Evolutionary conservation across 2,329 filamentous ascomycete species (phyloP), one percentile per base, ranked within the genome.

Genomic region (Alternaria consortialis): DNA sequence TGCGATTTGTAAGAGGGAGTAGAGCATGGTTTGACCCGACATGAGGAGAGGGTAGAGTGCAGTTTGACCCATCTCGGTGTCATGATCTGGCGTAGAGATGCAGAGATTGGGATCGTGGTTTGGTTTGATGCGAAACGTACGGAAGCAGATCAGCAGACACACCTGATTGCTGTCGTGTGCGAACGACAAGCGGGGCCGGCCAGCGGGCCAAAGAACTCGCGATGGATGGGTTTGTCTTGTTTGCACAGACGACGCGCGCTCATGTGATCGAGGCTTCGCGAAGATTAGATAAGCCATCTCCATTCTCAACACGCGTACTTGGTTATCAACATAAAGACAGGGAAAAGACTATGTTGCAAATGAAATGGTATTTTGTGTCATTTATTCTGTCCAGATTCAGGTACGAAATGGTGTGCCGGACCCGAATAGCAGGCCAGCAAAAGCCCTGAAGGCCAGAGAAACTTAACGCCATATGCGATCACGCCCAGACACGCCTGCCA

Each of bases 91-190:
- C 58, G 51, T 34, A 42, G 47, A 47, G 42, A 37, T 40, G 42
- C 53, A 29, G 39, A 53, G 25, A 56, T 47, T 36, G 36, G 34
- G 23, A 34, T 51, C 54, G 59, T 62, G 52, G 34, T 53, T 39
- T 56, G 47, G 62, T 66, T 66, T 63, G 64, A 53, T 34, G 34
- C 53, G 40, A 17, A 25, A 42, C 39, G 37, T 43, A n/a, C 42
- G 53, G 34, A 52, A 53, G 56, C 37, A 53, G 46, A 66, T 36
- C 58, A 64, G 63, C 58, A 48, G 57, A 60, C 48, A 46, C 69
- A 73, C 70, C 70, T 70, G 56, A 58, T 76, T 75, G 73, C 73
- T 74, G 66, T 67, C 63, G 60, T 62, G 48, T 61, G 56, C 60
- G 66, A 64, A 55, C 60, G 66, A 63, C 66, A 69, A 60, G 64